Base-by-base conservation (phyloP, 164 flowering plant genomes). In the Vitis cinerea region DNA sequence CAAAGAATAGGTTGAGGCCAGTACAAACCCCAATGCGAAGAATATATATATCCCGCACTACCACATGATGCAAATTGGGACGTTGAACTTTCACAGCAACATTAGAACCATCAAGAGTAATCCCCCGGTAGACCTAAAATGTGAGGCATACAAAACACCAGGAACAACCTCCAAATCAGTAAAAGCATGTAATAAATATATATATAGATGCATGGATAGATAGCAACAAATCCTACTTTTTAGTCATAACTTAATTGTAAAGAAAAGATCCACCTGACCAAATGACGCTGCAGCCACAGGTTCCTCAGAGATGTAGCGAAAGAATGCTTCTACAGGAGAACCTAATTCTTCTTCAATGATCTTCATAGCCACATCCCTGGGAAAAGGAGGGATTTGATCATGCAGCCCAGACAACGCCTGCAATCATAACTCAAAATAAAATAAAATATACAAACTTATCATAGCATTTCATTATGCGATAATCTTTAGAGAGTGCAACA, bases 61-160 rank as follows among this genome's bases (percentile, higher is more conserved):
- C 99, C 59, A 88, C 85, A 74, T 91, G 98, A 50, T 57, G 89
- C 79, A 95, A 69, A 82, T 91, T 84, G 64, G 99, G 99, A 54
- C 98, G 98, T 80, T 95, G 99, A 78, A 95, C 98, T 87, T 93
- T 95, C 72, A 95, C 80, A 58, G 99, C 99, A 72, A 95, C 99
- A 79, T 55, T 50, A 64, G 27, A 50, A 57, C 99, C 99, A 82
- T 91, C 98, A 73, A 64, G 68, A 9, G 97, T 91, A 59, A 64
- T 74, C 62, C 86, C 99, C 47, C 77, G 79, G 70, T 95, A 95
- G 48, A 95, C 99, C 99, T 95, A 75, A 7, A 76, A 71, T 29
- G 16, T 15, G 50, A 44, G 1, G 67, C 53, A 67, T 29, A n/a
- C 4, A 37, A 37, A 37, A 23, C 27, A 23, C 27, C 44, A 66